phyloP scores from a whole-genome alignment of 371 early-diverging fungal genomes.

The Rhizopus microsporus region DNA sequence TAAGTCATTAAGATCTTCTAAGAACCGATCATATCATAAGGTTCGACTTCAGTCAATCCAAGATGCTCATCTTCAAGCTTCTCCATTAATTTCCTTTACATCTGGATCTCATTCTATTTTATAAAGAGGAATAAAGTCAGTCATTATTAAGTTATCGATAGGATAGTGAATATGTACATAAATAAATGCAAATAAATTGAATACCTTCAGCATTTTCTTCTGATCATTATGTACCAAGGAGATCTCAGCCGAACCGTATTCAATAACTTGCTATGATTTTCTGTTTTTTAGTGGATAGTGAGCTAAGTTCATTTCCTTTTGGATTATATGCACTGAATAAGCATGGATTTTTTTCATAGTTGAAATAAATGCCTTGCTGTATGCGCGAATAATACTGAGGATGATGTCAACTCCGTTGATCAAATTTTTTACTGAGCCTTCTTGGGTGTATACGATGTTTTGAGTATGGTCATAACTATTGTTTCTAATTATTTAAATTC shows the following conservation, averaged over 20 bases:
- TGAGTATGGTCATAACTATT: not conserved
- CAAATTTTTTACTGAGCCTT: slow-evolving; percentile 4
- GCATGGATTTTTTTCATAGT: slow-evolving; percentile 2
- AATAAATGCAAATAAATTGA: slow-evolving; percentile 2
- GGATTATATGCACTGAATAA: slow-evolving; percentile 5
- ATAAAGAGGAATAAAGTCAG: slow-evolving; percentile 1
- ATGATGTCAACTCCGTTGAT: not conserved
- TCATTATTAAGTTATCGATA: slow-evolving; percentile 6
- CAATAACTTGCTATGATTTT: slow-evolving; percentile 1
- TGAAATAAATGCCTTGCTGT: not conserved
- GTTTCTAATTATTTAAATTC: slow-evolving; percentile 4
- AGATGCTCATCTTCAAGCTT: slow-evolving; percentile 3
- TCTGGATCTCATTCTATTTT: slow-evolving; percentile 5
- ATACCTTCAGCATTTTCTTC: slow-evolving; percentile 9
- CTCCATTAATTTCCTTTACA: slow-evolving; percentile 2
- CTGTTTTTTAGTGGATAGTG: slow-evolving; percentile 6
- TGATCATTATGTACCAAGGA: not conserved
- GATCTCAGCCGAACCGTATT: slow-evolving; percentile 11
- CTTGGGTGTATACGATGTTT: slow-evolving; percentile 6
- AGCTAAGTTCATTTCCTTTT: slow-evolving; percentile 1
- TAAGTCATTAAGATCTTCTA: no score
- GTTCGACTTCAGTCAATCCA: slow-evolving; percentile 1
- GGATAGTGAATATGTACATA: slow-evolving; percentile 5
- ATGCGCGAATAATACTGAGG: slow-evolving; percentile 4
- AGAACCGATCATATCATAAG: slow-evolving; percentile 1